Percentiles rank a stretch among this genome's conserved stretches.
phyloP scores from a whole-genome alignment of 768 basidiomycete species.

The Lactarius sanguifluus region DNA sequence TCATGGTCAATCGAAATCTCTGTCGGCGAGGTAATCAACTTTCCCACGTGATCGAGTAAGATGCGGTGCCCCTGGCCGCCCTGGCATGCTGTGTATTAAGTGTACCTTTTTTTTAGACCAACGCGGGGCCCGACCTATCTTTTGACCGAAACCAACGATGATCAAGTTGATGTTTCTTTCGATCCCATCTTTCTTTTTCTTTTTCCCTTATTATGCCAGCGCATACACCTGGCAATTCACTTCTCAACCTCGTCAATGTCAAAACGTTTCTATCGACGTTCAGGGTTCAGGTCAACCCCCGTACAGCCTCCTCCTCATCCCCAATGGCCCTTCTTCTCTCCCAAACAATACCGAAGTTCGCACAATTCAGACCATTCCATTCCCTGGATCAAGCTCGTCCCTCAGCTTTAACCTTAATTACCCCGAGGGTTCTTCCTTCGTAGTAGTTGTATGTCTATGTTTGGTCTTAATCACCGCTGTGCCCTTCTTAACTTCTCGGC shows the following conservation, averaged over 20 bases:
- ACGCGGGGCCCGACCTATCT: no score
- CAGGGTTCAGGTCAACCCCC: conserved; percentile 64
- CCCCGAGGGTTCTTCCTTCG: conserved; percentile 69
- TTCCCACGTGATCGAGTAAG: conserved; percentile 8
- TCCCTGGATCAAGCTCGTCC: conserved; percentile 43
- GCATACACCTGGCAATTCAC: conserved; percentile 47
- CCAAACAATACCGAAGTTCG: conserved; percentile 63
- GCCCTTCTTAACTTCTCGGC: conserved; percentile 11
- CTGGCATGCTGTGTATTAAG: no score
- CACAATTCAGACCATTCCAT: conserved; percentile 54
- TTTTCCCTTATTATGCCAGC: conserved; percentile 35
- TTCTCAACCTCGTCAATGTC: conserved; percentile 61
- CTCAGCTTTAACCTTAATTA: conserved; percentile 59
- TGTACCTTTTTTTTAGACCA: neutral
- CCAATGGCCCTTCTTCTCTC: conserved; percentile 62
- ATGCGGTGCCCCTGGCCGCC: no score
- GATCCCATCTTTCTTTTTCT: conserved; percentile 21
- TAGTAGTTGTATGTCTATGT: conserved; percentile 61
- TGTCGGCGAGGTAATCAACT: neutral
- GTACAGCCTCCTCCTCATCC: conserved; percentile 65
- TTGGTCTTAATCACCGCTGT: neutral
- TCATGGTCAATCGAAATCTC: neutral
- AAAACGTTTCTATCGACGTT: conserved; percentile 56
- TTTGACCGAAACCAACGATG: neutral
- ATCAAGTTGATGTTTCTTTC: conserved; percentile 9